Evolutionary conservation across 2,329 filamentous ascomycete genomes (phyloP).

Genomic region (Fusarium sp.): DNA sequence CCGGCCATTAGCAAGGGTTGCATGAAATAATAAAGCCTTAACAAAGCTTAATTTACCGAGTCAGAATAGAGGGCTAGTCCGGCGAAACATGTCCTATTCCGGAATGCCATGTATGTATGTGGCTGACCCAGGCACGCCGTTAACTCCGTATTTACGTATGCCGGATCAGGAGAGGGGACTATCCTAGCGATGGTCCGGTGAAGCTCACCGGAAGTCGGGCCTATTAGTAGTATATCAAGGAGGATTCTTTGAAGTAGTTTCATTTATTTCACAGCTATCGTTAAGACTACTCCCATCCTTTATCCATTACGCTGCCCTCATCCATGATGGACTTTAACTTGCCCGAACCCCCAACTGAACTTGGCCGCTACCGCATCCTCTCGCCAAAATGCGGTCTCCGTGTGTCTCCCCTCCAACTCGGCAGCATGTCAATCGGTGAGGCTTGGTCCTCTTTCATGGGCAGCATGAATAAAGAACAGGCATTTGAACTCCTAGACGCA

Average conservation of each 20-base stretch:
- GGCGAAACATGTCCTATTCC: too few species aligned
- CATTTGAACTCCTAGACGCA: not conserved
- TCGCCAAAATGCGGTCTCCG: not conserved
- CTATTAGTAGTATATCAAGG: not conserved
- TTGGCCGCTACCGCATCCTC: not conserved
- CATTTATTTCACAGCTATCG: not conserved
- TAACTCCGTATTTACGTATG: not conserved
- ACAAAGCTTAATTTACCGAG: not conserved
- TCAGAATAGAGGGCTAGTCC: too few species aligned
- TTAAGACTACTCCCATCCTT: not conserved
- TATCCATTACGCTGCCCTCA: not conserved
- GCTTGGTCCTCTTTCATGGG: not conserved
- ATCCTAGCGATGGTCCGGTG: not conserved
- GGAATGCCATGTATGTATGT: not conserved
- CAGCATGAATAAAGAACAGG: not conserved
- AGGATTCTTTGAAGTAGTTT: not conserved
- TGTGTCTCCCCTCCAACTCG: not conserved
- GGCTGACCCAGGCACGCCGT: not conserved
- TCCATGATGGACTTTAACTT: not conserved
- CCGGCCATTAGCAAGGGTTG: too few species aligned
- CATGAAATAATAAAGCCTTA: too few species aligned
- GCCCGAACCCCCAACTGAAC: not conserved
- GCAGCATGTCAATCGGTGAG: not conserved
- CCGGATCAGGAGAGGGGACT: not conserved
- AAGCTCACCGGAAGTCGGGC: not conserved